Evolutionary conservation across 208 protist species (phyloP).

Genomic region (Trypanosoma boissoni): DNA sequence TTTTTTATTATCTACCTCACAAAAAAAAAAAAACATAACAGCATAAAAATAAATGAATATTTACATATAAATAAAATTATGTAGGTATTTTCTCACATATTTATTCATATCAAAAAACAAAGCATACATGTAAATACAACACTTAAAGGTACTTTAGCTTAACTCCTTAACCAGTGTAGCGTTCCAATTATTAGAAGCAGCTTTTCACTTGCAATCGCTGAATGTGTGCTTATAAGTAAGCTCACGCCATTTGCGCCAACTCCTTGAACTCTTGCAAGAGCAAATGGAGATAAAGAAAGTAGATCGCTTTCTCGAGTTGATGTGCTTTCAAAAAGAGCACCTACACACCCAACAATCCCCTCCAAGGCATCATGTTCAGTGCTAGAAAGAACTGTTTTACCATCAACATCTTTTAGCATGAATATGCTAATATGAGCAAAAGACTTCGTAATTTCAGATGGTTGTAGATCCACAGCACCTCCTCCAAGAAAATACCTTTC

Average conservation of each 20-base stretch:
- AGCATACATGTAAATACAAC: not conserved
- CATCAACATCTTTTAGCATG: constrained; percentile 57
- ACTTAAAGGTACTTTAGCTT: constrained; percentile 1
- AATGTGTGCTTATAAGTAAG: constrained; percentile 78
- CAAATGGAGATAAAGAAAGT: constrained; percentile 53
- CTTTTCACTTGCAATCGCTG: constrained; percentile 67
- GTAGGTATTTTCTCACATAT: too few relatives aligned
- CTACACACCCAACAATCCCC: constrained; percentile 73
- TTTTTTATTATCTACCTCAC: not conserved
- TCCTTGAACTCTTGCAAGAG: constrained; percentile 59
- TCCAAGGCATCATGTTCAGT: constrained; percentile 61
- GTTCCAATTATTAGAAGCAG: constrained; percentile 64
- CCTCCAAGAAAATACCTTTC: constrained; percentile 72
- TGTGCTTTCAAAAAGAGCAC: constrained; percentile 50
- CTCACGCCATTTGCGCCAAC: constrained; percentile 62
- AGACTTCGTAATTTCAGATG: constrained; percentile 58
- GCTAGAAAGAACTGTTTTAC: constrained; percentile 38
- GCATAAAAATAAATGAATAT: constrained; percentile 11
- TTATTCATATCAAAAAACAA: too few relatives aligned
- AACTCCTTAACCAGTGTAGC: constrained; percentile 77
- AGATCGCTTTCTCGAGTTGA: constrained; percentile 30
- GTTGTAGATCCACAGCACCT: constrained; percentile 54
- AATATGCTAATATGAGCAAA: constrained; percentile 67
- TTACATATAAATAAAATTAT: constrained; percentile 1
- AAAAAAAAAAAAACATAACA: constrained; percentile 11